A percentile compares a stretch with the other conserved stretches of the same genome.
These are phyloP conservation scores for Polytolypa hystricis DNA, from an alignment of 2,329 filamentous ascomycete genomes.

Conservation along the genomic window DNA sequence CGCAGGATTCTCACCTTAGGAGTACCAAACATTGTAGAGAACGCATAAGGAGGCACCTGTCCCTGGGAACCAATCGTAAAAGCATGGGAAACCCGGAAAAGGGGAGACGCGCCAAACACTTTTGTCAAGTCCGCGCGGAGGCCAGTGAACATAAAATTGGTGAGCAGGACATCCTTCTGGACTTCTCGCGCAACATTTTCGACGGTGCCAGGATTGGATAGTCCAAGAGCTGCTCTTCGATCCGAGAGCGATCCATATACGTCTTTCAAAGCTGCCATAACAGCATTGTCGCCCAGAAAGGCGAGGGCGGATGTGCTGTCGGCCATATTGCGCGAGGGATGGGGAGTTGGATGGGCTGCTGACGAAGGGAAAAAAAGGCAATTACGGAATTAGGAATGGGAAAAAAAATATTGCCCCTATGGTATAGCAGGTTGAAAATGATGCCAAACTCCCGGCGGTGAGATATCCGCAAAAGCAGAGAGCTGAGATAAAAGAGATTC, in stretches of 20 bases:
- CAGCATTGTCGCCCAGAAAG: conserved; percentile 62
- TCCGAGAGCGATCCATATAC: conserved; percentile 72
- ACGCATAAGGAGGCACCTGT: conserved; percentile 78
- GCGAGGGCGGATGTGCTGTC: conserved; percentile 42
- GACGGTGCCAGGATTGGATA: conserved; percentile 85
- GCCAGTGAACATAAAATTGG: conserved; percentile 93
- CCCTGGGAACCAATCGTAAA: conserved; percentile 86
- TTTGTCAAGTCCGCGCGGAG: conserved; percentile 94
- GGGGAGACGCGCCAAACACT: conserved; percentile 80
- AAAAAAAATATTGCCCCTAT: neutral
- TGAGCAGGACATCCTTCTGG: conserved; percentile 89
- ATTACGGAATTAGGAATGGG: conserved; percentile 1
- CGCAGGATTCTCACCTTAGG: conserved; percentile 58
- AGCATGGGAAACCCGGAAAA: conserved; percentile 96
- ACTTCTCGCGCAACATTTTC: conserved; percentile 86
- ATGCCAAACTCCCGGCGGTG: neutral
- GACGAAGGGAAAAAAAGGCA: conserved; percentile 11
- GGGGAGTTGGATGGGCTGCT: conserved; percentile 17
- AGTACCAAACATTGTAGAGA: conserved; percentile 86
- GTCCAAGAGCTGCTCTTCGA: conserved; percentile 73
- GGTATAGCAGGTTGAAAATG: neutral
- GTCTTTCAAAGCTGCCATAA: conserved; percentile 60
- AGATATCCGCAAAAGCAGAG: neutral
- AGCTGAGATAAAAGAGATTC: neutral
- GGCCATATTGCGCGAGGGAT: conserved; percentile 34